Percentiles rank a stretch among this genome's conserved stretches.
phyloP scores from a whole-genome alignment of 176 grass and related monocot genomes.

The Alopecurus myosuroides region DNA sequence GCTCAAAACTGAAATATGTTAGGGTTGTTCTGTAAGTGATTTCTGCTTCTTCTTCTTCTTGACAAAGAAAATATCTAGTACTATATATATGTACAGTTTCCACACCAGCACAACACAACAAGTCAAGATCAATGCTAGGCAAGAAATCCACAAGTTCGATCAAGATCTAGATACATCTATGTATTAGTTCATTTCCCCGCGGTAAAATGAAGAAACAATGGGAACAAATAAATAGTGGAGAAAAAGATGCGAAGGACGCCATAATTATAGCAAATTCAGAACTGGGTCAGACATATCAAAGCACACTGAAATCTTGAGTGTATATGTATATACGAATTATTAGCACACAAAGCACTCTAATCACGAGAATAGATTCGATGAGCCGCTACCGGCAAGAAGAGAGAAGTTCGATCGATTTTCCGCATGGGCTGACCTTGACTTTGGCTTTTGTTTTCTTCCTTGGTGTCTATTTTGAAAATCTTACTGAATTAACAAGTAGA shows the following conservation, averaged over 20 bases:
- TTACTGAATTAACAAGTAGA: background rate
- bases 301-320: background rate
- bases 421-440: background rate
- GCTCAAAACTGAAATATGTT: background rate
- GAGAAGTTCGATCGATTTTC: slow-evolving; percentile 2
- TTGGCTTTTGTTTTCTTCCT: background rate
- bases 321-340: background rate
- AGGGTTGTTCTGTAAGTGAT: background rate
- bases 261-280: background rate
- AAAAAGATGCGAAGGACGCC: background rate
- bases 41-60: background rate
- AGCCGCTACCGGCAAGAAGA: slow-evolving; percentile 2
- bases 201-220: background rate
- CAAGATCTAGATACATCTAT: background rate
- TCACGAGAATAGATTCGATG: background rate
- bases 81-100: background rate
- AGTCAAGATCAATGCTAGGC: background rate
- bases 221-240: background rate
- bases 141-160: background rate
- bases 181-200: background rate
- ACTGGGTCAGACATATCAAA: background rate
- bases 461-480: background rate
- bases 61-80: background rate
- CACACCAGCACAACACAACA: background rate
- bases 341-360: background rate